Percentiles rank a stretch among this genome's conserved stretches.
Evolutionary conservation across 2,329 filamentous ascomycete species (phyloP).

Genomic region (Microcyclospora tardicrescens): DNA sequence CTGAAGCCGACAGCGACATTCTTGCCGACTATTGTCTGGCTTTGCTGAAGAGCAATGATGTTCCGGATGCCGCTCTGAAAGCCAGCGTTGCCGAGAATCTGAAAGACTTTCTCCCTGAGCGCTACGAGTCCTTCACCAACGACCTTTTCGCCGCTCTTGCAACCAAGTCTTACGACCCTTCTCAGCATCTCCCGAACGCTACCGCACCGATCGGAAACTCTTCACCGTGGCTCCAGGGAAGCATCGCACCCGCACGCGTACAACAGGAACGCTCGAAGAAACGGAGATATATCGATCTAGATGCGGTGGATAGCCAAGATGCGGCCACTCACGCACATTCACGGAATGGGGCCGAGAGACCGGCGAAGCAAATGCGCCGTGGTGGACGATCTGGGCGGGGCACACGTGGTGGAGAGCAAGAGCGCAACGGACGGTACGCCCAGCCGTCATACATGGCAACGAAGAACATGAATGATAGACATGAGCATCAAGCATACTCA

Average conservation of each 20-base stretch:
- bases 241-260: slow-evolving; percentile 3
- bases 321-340: slow-evolving; percentile 8
- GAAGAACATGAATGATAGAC: too few species aligned
- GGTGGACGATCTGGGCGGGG: slow-evolving; percentile 29
- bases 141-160: slow-evolving; percentile 57
- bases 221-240: too few species aligned
- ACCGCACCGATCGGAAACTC: slow-evolving; percentile 6
- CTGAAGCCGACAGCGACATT: slow-evolving; percentile 68
- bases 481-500: too few species aligned
- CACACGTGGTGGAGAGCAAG: slow-evolving; percentile 1
- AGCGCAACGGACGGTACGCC: slow-evolving; percentile 6
- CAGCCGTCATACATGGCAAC: slow-evolving; percentile 1
- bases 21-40: slow-evolving; percentile 77
- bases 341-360: slow-evolving; percentile 28
- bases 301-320: slow-evolving; percentile 33
- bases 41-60: slow-evolving; percentile 53
- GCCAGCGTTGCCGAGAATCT: slow-evolving; percentile 59
- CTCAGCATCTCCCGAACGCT: slow-evolving; percentile 7
- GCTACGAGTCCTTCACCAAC: slow-evolving; percentile 50
- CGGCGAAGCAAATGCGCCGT: slow-evolving; percentile 48
- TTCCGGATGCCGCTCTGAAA: slow-evolving; percentile 49
- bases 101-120: slow-evolving; percentile 60
- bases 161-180: slow-evolving; percentile 35
- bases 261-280: slow-evolving; percentile 34
- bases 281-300: slow-evolving; percentile 43